Evolutionary conservation across 2,329 filamentous ascomycete genomes (phyloP).

Genomic region (Paracamarosporium sp.): DNA sequence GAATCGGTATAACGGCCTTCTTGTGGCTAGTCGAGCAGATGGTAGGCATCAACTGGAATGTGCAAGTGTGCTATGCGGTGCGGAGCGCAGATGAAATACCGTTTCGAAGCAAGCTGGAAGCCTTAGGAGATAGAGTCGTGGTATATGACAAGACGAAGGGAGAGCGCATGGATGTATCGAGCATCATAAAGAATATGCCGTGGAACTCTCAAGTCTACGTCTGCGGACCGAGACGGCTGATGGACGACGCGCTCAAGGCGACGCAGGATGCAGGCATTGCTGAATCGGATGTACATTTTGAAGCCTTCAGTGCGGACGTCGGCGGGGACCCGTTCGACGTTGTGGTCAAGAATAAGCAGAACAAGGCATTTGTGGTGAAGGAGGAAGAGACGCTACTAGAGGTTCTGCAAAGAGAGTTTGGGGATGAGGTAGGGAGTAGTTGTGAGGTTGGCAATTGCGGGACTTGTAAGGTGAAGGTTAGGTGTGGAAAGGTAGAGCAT

Average conservation of each 20-base stretch:
- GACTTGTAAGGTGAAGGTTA: conserved; percentile 1
- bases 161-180: not conserved
- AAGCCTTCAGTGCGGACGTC: conserved; percentile 3
- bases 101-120: not conserved
- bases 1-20: conserved; percentile 10
- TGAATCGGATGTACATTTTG: conserved; percentile 5
- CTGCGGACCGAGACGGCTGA: conserved; percentile 1
- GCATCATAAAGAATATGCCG: not conserved
- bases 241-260: conserved; percentile 1
- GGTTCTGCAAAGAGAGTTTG: conserved; percentile 5
- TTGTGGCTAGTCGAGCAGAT: conserved; percentile 5
- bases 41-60: conserved; percentile 1
- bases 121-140: not conserved
- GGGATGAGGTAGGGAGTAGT: conserved; percentile 6
- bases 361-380: not conserved
- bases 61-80: conserved; percentile 8
- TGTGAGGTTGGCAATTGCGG: conserved; percentile 11
- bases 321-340: conserved; percentile 5
- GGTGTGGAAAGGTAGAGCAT: conserved; percentile 5
- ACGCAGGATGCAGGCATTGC: not conserved
- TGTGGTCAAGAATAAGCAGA: not conserved
- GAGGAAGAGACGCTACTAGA: conserved; percentile 9
- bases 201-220: conserved; percentile 4
- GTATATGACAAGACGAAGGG: conserved; percentile 3
- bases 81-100: not conserved